Evolutionary conservation across 2,329 filamentous ascomycete species (phyloP), one percentile per base, ranked within the genome.

Genomic region (Aspergillus costaricaensis): DNA sequence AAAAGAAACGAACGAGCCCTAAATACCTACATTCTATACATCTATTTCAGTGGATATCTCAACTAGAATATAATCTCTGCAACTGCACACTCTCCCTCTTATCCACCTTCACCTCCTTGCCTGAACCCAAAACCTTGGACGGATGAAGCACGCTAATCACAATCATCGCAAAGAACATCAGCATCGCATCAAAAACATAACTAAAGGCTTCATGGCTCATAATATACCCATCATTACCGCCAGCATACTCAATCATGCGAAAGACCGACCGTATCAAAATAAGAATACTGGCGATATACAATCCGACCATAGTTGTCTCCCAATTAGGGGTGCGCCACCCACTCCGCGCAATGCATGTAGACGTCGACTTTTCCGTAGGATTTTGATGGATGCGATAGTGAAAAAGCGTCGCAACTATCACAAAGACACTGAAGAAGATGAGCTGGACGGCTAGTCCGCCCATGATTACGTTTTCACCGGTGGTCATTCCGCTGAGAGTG

Each of bases 371-470:
- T 47, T 64, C 55, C 19, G 73, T 77, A 0, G 77, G 76, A 2
- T 64, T 44, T 4, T 65, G 67, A 3, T 49, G 60, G 12, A 84
- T 75, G 3, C 81, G 75, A 2, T 64, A 55, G 63, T 87, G 81
- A 72, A 86, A 86, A 0, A 83, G 60, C 2, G 78, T 64, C 0
- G 83, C 78, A 1, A 80, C 79, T 4, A 80, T 58, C 38, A 84
- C 71, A 66, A 88, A 89, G 38, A 87, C 72, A 21, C 77, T 79
- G 62, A 88, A 87, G 58, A 84, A 80, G 44, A 84, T 41, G 23
- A 89, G 77, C 67, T 89, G 86, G 15, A 87, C 70, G 32, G 83
- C 69, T 2, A 89, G 74, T 2, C 86, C 86, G 1, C 66, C 81
- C 7, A 88, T 72, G n/a, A 88, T 81, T 52, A 88, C 75, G 15